Evolutionary conservation across 164 flowering plant genomes (phyloP), one percentile per base, ranked within the genome.

Genomic region (Euptelea pleiosperma): DNA sequence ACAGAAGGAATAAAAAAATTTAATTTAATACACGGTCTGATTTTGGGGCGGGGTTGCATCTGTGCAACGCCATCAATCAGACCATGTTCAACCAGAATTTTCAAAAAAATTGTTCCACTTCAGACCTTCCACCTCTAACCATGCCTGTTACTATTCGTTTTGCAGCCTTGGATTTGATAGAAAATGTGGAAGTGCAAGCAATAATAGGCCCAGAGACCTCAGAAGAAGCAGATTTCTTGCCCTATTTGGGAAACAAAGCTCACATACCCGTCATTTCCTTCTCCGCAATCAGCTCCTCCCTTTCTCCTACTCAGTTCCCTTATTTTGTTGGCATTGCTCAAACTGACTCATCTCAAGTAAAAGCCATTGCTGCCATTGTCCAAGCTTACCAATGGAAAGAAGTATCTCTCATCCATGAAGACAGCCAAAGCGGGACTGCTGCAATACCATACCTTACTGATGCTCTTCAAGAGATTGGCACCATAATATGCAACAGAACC

Each of bases 261-360:
- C 55, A 49, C 15, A 24, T 60, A 2, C 63, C 63, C 7, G 33
- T 60, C 28, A 6, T 60, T 25, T 59, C 55, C 26, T 49, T 60
- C 62, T 58, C 62, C 9, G 53, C 54, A 33, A 58, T 30, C 1
- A 47, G 53, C 6, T 26, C 53, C 0, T 58, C 45, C 0, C 7
- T 33, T 47, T 35, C 55, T 51, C 25, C 55, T 1, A 16, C 39
- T 31, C 55, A 31, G 8, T 16, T 10, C 30, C 55, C 55, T 16
- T 51, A 29, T 37, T 19, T 51, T 1, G 2, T 51, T 51, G 5
- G 55, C 29, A 31, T 25, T 3, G 34, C 44, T n/a, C 58, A 55
- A 16, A 26, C 37, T 25, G 43, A 16, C 3, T 55, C 58, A 14
- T 36, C n/a, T 15, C 42, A 35, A 21, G 15, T 48, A 1, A 48